Evolutionary conservation across 768 basidiomycete genomes (phyloP), one percentile per base, ranked within the genome.

Genomic region (Naganishia antarctica): DNA sequence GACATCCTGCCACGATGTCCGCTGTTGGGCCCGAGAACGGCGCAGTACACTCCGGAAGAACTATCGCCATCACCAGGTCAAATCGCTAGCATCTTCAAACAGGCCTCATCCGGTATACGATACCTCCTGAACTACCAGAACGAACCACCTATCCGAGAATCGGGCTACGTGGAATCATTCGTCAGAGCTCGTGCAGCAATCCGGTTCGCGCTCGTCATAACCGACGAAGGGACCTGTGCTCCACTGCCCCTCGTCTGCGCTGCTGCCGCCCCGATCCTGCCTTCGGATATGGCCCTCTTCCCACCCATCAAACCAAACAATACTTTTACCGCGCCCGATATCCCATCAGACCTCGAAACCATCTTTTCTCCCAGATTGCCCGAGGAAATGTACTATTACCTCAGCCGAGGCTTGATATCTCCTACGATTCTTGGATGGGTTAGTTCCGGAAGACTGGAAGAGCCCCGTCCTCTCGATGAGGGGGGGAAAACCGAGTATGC

Each of bases 351-450:
- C 78, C 80, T 99, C 41, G 89, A 94, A 74, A 91, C 96, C 60
- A 89, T 98, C 66, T 98, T 97, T 80, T 93, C 91, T 11, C 81
- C 90, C 77, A 87, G 91, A 47, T 82, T 99, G 26, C 94, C 94
- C 0, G 96, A 98, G 76, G 92, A 98, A 75, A 83, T 97, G 64
- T 98, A 93, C 80, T 97, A 87, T 78, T 96, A 97, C 76, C 84
- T 98, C 68, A 96, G 91, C 41, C 87, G 91, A 18, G 94, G 96
- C 5, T 83, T 98, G 15, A 76, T 97, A 59, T 86, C 86, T 9
- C 90, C 94, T 0, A 89, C 91, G 70, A 86, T 91, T 11, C 83
- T 98, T 25, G 88, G 92, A n/a, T 96, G 94, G 89, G 84, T 99
- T 64, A 91, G 90, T 16, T 85, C 83, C 26, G 91, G 91, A 16